A percentile compares a stretch with the other conserved stretches of the same genome.
Evolutionary conservation across 305 asterid species (phyloP).

Genomic region (Fraxinus sp.): DNA sequence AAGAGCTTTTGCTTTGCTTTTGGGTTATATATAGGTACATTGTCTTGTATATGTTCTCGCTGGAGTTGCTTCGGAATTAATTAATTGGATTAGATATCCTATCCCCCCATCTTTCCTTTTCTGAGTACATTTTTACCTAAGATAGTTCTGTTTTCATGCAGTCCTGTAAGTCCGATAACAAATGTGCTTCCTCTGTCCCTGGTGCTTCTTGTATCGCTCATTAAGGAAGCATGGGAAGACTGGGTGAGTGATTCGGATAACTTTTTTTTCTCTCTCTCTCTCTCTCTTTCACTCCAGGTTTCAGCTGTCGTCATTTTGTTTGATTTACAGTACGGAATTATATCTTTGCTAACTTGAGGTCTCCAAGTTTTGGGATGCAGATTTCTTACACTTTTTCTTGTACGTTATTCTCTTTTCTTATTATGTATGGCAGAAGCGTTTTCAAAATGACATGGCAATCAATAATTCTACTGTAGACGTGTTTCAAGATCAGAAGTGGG

Average conservation of each 20-base stretch:
- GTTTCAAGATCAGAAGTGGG: conserved; percentile 83
- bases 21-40: background rate
- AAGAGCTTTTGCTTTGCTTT: background rate
- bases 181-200: conserved; percentile 91
- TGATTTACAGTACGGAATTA: background rate
- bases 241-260: conserved; percentile 67
- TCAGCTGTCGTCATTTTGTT: background rate
- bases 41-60: background rate
- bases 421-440: conserved; percentile 73
- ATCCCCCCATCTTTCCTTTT: conserved; percentile 13
- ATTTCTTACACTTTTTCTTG: conserved; percentile 33
- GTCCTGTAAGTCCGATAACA: conserved; percentile 98
- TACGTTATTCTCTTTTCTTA: conserved; percentile 26
- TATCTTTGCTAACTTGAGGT: background rate
- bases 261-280: conserved; percentile 9
- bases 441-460: conserved; percentile 91
- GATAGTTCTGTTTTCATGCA: conserved; percentile 48
- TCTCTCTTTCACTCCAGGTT: background rate
- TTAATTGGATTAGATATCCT: conserved; percentile 2
- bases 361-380: conserved; percentile 20
- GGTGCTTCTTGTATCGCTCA: conserved; percentile 96
- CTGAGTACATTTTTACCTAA: conserved; percentile 26
- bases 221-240: conserved; percentile 99
- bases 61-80: conserved; percentile 4
- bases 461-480: conserved; percentile 76